Evolutionary conservation across 2,329 filamentous ascomycete genomes (phyloP).

Genomic region (Eutypella sp.): DNA sequence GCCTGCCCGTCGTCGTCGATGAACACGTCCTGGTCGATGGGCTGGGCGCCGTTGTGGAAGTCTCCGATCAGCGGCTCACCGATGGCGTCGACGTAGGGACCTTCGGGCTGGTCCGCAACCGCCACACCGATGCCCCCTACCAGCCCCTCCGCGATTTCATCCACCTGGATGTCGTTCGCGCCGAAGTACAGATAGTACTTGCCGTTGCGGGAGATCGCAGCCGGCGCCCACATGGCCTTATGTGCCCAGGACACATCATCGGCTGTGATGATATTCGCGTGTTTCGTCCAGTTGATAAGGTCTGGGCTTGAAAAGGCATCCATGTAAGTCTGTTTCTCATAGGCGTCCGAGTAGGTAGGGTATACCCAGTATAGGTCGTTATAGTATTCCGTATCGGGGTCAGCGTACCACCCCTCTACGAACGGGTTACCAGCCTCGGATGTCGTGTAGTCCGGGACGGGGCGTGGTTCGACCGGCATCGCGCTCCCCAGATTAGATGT

Average conservation of each 20-base stretch:
- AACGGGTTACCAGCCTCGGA: slow-evolving; percentile 43
- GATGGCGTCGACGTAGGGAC: slow-evolving; percentile 37
- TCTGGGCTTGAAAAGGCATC: slow-evolving; percentile 47
- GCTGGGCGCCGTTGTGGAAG: slow-evolving; percentile 41
- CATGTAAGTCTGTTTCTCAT: slow-evolving; percentile 43
- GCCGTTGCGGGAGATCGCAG: slow-evolving; percentile 36
- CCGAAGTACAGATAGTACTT: slow-evolving; percentile 47
- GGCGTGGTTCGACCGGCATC: slow-evolving; percentile 1
- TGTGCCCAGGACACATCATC: slow-evolving; percentile 37
- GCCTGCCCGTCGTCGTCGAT: slow-evolving; percentile 35
- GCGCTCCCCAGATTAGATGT: slow-evolving; percentile 1
- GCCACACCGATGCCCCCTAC: slow-evolving; percentile 39
- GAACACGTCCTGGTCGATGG: slow-evolving; percentile 42
- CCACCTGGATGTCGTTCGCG: slow-evolving; percentile 40
- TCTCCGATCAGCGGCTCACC: slow-evolving; percentile 37
- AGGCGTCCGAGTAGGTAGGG: slow-evolving; percentile 39
- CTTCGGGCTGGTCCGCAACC: slow-evolving; percentile 29
- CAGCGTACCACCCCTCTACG: slow-evolving; percentile 45
- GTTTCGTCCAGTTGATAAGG: slow-evolving; percentile 43
- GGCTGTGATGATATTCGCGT: slow-evolving; percentile 37
- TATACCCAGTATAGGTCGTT: slow-evolving; percentile 42
- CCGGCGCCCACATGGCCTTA: slow-evolving; percentile 43
- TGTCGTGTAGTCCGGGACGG: slow-evolving; percentile 30
- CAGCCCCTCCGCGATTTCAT: slow-evolving; percentile 18
- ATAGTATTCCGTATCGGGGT: slow-evolving; percentile 45